A percentile compares a stretch with the other conserved stretches of the same genome.
Evolutionary conservation across 2,329 filamentous ascomycete species (phyloP).

Genomic region (Chaetomium sp.): DNA sequence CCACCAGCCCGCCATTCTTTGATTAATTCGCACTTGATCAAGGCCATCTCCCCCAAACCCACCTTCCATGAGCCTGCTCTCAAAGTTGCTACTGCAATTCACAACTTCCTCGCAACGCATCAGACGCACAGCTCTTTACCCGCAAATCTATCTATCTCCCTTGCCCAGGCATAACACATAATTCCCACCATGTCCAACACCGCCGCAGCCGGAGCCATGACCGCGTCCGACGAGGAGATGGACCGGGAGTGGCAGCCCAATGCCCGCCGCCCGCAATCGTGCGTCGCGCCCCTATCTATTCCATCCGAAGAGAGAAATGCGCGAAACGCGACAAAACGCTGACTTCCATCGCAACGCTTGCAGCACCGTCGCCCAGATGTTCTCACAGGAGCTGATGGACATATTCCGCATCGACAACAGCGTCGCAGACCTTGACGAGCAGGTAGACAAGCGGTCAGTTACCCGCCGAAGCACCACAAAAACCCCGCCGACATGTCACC

Average conservation of each 20-base stretch:
- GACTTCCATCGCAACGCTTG: slow-evolving; percentile 25
- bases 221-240: slow-evolving; percentile 65
- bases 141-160: background rate
- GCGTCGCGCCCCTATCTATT: slow-evolving; percentile 61
- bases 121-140: background rate
- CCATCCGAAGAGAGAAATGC: slow-evolving; percentile 39
- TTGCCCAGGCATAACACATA: background rate
- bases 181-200: background rate
- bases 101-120: slow-evolving; percentile 6
- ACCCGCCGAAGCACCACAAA: slow-evolving; percentile 14
- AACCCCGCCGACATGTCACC: slow-evolving; percentile 18
- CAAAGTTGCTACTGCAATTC: slow-evolving; percentile 4
- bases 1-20: slow-evolving; percentile 1
- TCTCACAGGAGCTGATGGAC: slow-evolving; percentile 82
- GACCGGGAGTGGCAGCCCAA: slow-evolving; percentile 80
- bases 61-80: slow-evolving; percentile 2
- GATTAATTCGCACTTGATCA: slow-evolving; percentile 17
- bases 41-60: slow-evolving; percentile 3
- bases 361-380: slow-evolving; percentile 85
- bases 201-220: slow-evolving; percentile 27
- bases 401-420: slow-evolving; percentile 86
- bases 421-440: slow-evolving; percentile 46
- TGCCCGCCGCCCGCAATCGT: slow-evolving; percentile 80
- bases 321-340: slow-evolving; percentile 17
- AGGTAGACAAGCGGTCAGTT: slow-evolving; percentile 79